phyloP scores from a whole-genome alignment of 192 early-diverging fungal species.

The Chytriomyces sp. region DNA sequence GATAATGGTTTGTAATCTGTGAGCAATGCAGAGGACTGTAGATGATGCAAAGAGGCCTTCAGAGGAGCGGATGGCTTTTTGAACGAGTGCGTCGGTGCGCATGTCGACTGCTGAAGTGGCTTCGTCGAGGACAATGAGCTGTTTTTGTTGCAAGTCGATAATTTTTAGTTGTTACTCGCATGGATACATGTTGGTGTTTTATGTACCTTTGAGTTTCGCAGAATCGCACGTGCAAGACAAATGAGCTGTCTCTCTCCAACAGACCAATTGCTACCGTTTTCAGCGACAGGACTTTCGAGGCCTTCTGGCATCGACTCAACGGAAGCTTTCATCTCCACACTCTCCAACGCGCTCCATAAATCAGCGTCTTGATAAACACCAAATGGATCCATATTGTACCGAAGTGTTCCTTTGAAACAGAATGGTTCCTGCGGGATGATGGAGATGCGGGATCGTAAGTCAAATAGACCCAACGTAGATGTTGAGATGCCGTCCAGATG shows the following conservation, averaged over 20 bases:
- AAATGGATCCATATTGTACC: slow-evolving; percentile 77
- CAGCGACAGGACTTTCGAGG: slow-evolving; percentile 60
- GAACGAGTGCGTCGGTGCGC: slow-evolving; percentile 51
- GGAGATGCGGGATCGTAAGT: slow-evolving; percentile 58
- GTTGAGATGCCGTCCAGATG: slow-evolving; percentile 72
- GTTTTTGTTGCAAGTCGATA: too few species aligned
- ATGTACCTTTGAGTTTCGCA: slow-evolving; percentile 23
- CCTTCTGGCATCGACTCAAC: slow-evolving; percentile 56
- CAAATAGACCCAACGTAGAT: slow-evolving; percentile 57
- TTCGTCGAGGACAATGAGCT: slow-evolving; percentile 56
- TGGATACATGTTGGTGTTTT: background rate
- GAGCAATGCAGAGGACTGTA: slow-evolving; percentile 60
- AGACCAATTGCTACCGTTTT: slow-evolving; percentile 72
- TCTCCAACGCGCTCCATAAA: slow-evolving; percentile 66
- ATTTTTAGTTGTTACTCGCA: background rate
- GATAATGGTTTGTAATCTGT: slow-evolving; percentile 52
- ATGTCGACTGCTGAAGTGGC: slow-evolving; percentile 52
- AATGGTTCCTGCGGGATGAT: slow-evolving; percentile 69
- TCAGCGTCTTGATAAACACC: slow-evolving; percentile 61
- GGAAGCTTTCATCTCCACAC: slow-evolving; percentile 35
- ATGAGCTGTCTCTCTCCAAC: slow-evolving; percentile 80
- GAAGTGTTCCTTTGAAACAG: slow-evolving; percentile 64
- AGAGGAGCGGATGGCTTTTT: slow-evolving; percentile 41
- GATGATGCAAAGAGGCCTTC: slow-evolving; percentile 44
- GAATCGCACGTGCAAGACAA: slow-evolving; percentile 67